Evolutionary conservation across 2,329 filamentous ascomycete genomes (phyloP), one percentile per base, ranked within the genome.

Genomic region (Coccinonectria pachysandricola): DNA sequence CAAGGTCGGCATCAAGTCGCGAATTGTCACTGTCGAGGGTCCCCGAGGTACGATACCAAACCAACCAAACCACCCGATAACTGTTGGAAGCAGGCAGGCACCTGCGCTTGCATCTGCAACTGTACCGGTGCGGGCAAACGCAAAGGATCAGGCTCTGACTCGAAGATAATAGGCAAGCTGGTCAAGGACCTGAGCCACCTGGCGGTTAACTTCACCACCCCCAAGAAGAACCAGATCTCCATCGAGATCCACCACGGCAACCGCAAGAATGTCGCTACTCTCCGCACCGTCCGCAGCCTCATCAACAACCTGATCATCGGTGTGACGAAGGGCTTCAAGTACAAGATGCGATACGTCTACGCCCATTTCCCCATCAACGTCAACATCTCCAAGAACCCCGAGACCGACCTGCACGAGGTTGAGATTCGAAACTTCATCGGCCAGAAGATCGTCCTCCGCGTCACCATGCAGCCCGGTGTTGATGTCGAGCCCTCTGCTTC

Each of bases 331-430:
- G 91, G 91, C 51, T 98, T 81, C 84, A 92, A 92, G 74, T 98
- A 98, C 82, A 98, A 98, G 84, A 96, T 98, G 88, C 85, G 92
- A 58, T 98, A 98, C 73, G 91, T 98, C 67, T 98, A 98, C 65
- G 91, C 91, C 62, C 91, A 98, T 80, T 98, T 98, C 62, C 91
- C 91, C 68, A 98, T 98, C 85, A 98, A 98, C 77, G 88, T 98
- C 71, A 96, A 95, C 75, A 66, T 98, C 50, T 86, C 94, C 55
- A 87, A 95, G 81, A 88, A 88, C 76, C 62, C 64, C 57, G 91
- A 96, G 71, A 91, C 84, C 42, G 87, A 79, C 49, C 66, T 79
- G 52, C 81, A 57, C 60, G 82, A 93, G 67, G 83, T 98, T 58
- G 91, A 98, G 79, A 96, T 98, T 73, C 80, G 91, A 64, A 95